phyloP scores from a whole-genome alignment of 2,329 filamentous ascomycete species.

The Monilinia laxa region DNA sequence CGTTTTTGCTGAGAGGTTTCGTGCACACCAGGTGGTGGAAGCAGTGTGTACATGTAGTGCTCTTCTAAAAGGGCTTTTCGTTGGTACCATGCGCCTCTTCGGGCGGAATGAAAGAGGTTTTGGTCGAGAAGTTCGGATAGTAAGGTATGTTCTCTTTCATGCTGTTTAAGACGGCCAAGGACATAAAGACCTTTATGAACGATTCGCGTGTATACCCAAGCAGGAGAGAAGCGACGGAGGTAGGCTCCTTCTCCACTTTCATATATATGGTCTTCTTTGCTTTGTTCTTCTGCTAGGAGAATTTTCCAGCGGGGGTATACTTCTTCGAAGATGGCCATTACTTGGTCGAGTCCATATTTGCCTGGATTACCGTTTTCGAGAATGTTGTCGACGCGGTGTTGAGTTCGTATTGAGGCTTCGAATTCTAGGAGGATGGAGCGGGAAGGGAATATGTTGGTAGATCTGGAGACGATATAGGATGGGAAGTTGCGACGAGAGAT shows the following conservation, averaged over 20 bases:
- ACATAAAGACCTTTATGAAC: conserved; percentile 82
- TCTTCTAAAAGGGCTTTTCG: conserved; percentile 92
- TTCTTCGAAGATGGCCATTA: conserved; percentile 70
- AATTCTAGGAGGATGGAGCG: conserved; percentile 79
- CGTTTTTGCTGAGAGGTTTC: conserved; percentile 66
- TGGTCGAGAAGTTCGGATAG: conserved; percentile 75
- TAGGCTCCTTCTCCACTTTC: conserved; percentile 85
- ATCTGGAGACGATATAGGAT: conserved; percentile 84
- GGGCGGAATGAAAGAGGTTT: conserved; percentile 77
- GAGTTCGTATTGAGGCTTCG: conserved; percentile 78
- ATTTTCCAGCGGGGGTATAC: conserved; percentile 79
- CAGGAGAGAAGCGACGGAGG: conserved; percentile 82
- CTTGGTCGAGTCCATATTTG: conserved; percentile 61
- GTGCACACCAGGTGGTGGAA: conserved; percentile 28
- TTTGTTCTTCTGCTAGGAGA: conserved; percentile 70
- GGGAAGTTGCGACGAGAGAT: conserved; percentile 88
- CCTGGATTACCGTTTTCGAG: conserved; percentile 74
- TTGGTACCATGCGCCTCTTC: conserved; percentile 91
- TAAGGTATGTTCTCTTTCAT: conserved; percentile 72
- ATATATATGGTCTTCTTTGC: conserved; percentile 74
- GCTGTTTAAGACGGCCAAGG: conserved; percentile 77
- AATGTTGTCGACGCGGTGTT: conserved; percentile 77
- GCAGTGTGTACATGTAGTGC: conserved; percentile 77
- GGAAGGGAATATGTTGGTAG: conserved; percentile 82
- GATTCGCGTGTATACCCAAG: conserved; percentile 90